Conservation (phyloP, 2,329 filamentous ascomycete species). For the Epichloe uncinata region DNA sequence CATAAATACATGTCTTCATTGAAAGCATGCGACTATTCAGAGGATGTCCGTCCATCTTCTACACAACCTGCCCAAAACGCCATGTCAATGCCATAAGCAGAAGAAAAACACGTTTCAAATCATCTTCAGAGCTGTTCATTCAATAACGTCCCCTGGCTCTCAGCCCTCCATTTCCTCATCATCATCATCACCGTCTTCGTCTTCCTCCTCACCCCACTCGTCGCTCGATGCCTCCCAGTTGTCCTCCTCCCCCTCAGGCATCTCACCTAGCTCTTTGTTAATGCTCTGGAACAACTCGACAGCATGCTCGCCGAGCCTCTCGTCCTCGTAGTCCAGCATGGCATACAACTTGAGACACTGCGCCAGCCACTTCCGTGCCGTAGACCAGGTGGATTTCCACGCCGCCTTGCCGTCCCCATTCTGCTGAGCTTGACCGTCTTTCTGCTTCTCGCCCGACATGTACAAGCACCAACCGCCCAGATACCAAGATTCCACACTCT, state of each 20-base stretch:
- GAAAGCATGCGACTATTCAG: not conserved
- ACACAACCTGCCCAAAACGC: conserved; percentile 9
- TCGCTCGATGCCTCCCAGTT: conserved; percentile 37
- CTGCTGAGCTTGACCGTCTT: conserved; percentile 22
- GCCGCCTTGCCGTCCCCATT: conserved; percentile 21
- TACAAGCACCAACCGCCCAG: conserved; percentile 89
- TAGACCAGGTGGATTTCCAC: conserved; percentile 52
- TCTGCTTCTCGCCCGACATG: conserved; percentile 58
- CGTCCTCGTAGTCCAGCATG: conserved; percentile 72
- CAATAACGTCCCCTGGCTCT: not conserved
- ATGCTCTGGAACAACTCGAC: conserved; percentile 54
- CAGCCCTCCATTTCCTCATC: conserved; percentile 43
- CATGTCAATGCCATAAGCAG: conserved; percentile 10
- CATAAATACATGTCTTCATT: too few species aligned
- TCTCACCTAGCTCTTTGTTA: conserved; percentile 49
- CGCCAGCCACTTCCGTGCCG: conserved; percentile 70
- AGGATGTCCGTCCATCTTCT: not conserved
- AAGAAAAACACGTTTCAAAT: not conserved
- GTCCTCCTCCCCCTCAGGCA: conserved; percentile 40
- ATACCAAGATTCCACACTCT: conserved; percentile 94
- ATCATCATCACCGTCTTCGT: conserved; percentile 37
- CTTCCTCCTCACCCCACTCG: conserved; percentile 32
- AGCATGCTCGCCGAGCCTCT: conserved; percentile 61
- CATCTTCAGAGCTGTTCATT: not conserved
- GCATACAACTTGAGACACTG: conserved; percentile 71